Evolutionary conservation across 202 grass and related monocot genomes (phyloP).

Genomic region (Setaria italica): DNA sequence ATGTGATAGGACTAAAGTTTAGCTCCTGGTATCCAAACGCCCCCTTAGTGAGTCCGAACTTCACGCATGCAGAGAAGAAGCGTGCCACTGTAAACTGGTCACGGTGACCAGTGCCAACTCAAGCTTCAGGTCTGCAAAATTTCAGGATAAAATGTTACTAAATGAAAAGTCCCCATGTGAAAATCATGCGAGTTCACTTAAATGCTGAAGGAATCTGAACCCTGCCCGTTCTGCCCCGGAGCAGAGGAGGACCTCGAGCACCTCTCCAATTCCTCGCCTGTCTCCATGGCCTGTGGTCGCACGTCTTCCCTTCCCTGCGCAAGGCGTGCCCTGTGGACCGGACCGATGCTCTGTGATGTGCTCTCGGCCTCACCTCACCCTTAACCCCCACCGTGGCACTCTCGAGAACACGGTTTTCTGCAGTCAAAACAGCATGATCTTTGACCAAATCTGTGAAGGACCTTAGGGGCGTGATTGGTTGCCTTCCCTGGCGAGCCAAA

Average conservation of each 20-base stretch:
- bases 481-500: no score
- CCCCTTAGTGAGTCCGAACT: neutral
- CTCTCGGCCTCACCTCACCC: no score
- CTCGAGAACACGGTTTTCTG: no score
- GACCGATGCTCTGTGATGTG: no score
- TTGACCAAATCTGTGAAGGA: no score
- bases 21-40: no score
- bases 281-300: neutral
- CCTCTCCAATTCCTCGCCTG: neutral
- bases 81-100: neutral
- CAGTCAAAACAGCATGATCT: no score
- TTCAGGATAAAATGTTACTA: neutral
- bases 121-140: neutral
- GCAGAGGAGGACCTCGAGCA: neutral
- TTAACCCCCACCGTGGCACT: no score
- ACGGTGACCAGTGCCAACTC: neutral
- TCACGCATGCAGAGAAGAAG: neutral
- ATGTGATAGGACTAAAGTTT: no score
- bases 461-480: no score
- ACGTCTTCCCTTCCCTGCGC: no score
- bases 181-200: neutral
- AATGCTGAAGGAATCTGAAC: neutral
- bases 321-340: no score
- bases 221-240: neutral
- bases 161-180: neutral